Conservation (phyloP, 2,329 filamentous ascomycete species). For the Aspergillus sp. region DNA sequence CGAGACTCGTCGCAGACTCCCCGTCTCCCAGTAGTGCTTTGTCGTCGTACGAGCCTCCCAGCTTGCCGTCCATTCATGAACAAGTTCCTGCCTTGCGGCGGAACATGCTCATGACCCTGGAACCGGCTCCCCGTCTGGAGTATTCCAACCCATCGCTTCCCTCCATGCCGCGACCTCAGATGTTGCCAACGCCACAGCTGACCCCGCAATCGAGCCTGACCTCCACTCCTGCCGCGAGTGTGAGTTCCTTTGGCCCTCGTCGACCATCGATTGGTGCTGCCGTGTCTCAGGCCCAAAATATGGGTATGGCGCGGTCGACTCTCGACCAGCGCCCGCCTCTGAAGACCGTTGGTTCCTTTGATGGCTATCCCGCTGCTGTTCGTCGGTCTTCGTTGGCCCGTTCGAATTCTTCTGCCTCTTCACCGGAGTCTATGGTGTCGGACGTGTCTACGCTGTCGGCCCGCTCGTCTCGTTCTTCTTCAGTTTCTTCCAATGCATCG, state of each 20-base stretch:
- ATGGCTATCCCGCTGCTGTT: slow-evolving; percentile 43
- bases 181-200: slow-evolving; percentile 54
- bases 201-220: slow-evolving; percentile 49
- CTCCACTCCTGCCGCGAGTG: slow-evolving; percentile 56
- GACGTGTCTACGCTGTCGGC: slow-evolving; percentile 50
- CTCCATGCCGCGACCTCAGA: slow-evolving; percentile 46
- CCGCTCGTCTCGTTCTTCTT: slow-evolving; percentile 46
- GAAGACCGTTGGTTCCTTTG: slow-evolving; percentile 32
- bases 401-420: slow-evolving; percentile 46
- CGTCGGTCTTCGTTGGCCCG: slow-evolving; percentile 43
- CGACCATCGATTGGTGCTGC: slow-evolving; percentile 52
- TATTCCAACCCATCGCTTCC: slow-evolving; percentile 36
- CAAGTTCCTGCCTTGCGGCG: slow-evolving; percentile 23
- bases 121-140: slow-evolving; percentile 41
- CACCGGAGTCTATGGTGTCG: slow-evolving; percentile 57
- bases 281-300: slow-evolving; percentile 50
- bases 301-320: slow-evolving; percentile 47
- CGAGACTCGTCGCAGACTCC: slow-evolving; percentile 17
- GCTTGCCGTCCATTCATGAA: slow-evolving; percentile 17
- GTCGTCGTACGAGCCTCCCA: slow-evolving; percentile 12
- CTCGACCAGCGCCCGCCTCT: slow-evolving; percentile 44
- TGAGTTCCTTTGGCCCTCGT: slow-evolving; percentile 39
- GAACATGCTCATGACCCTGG: slow-evolving; percentile 40
- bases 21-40: slow-evolving; percentile 21
- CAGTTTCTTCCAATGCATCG: slow-evolving; percentile 37